Evolutionary conservation across 2,329 filamentous ascomycete genomes (phyloP), one percentile per base, ranked within the genome.

Genomic region (Pestalotiopsis sp.): DNA sequence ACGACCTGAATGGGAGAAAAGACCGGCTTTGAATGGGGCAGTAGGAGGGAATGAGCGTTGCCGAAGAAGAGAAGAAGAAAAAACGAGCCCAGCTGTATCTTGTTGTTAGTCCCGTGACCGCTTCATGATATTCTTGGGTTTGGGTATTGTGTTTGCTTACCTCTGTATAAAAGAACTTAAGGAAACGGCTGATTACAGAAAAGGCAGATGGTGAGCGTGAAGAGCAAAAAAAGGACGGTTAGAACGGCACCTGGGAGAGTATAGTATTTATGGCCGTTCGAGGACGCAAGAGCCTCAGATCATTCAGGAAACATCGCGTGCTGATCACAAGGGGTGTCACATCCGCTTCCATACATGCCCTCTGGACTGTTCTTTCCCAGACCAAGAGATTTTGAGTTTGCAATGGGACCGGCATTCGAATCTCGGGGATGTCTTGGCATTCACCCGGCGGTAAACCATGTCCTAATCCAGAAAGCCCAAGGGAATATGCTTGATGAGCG

Each of bases 191-290:
- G 52, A 38, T 66, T 23, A 17, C 31, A 36, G 63, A 66, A 12
- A 49, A 36, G 45, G 49, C 41, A 25, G 63, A 62, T 39, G n/a
- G 14, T n/a, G 63, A 66, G 41, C 23, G 36, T 27, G 25, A 49
- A 49, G 31, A 36, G 31, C 45, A 36, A 49, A 39, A 49, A 57
- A 38, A 58, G 49, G 25, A 36, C 63, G 63, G 49, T 20, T 56
- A 56, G 49, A 20, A 66, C 63, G 63, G 63, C 63, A 66, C 20
- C 41, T 38, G 39, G 61, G 45, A 57, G 25, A 17, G 36, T 62
- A 66, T 66, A 58, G 63, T 66, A 66, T 66, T 66, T 66, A 66
- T 66, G 63, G 41, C 13, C 49, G 39, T 31, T 23, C 36, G 38
- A 56, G 45, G 23, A 39, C 13, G 9, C 31, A 17, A 20, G 31